These are phyloP conservation scores for Prunus mira DNA, from an alignment of 306 rosid genomes.

Conservation along the genomic window DNA sequence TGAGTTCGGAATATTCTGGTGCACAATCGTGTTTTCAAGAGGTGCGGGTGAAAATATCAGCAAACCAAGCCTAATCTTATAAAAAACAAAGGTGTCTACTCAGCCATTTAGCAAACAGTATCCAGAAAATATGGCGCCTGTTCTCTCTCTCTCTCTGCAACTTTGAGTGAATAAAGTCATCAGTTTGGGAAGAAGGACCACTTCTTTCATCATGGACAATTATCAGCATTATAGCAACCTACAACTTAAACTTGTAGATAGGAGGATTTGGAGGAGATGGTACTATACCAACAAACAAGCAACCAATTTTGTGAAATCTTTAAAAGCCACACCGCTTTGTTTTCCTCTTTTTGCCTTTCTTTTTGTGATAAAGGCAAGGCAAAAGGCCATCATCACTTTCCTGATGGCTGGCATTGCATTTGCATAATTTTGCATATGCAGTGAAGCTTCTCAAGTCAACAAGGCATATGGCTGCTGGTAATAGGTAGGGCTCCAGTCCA, in stretches of 20 bases:
- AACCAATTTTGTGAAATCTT: background rate
- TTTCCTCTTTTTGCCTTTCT: background rate
- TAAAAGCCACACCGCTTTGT: background rate
- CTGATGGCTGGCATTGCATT: background rate
- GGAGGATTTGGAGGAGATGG: background rate
- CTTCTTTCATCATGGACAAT: no score
- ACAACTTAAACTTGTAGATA: background rate
- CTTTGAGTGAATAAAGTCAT: no score
- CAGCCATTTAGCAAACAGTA: no score
- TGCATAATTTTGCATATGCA: background rate
- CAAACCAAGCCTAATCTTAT: no score
- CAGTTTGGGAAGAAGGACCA: no score
- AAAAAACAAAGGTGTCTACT: no score
- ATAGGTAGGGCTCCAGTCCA: background rate
- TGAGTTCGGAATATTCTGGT: no score
- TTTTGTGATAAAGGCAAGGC: background rate
- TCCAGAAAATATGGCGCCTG: no score
- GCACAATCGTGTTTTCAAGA: no score
- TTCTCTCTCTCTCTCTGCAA: no score
- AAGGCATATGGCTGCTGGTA: no score
- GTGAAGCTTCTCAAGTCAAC: background rate
- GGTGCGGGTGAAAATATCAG: no score
- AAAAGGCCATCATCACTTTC: background rate
- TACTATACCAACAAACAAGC: background rate
- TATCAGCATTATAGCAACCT: background rate